Evolutionary conservation across 192 early-diverging fungal genomes (phyloP), one percentile per base, ranked within the genome.

Genomic region (Oehlia diaphana): DNA sequence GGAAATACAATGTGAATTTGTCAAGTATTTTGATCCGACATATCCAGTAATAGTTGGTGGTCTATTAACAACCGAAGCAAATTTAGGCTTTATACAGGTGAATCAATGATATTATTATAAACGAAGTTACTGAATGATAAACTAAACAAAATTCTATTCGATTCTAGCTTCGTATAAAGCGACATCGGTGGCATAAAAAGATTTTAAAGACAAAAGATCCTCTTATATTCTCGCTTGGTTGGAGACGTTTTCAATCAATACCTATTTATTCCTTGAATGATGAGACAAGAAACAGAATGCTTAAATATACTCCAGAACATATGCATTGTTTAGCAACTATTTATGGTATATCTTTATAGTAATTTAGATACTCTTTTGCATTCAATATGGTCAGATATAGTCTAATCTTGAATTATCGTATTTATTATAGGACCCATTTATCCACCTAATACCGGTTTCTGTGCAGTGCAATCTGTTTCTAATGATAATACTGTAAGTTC

Each of bases 261-360:
- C 98, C 98, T 19, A 88, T 97, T 64, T 99, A 94, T 85, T 98
- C 94, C 28, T 88, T 96, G 47, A 91, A 97, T 80, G 95, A 98
- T 84, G 94, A 94, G 61, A 96, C 91, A 77, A 91, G 96, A 58
- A 98, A 98, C 85, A 89, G 96, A 42, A 97, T 99, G 96, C 90
- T 99, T 50, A 99, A 99, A 85, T 99, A 99, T 84, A 97, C 98
- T 10, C 98, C 98, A 19, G 95, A 98, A 86, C 98, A 99, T 82
- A 98, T 99, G 98, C 98, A 99, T 90, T 98, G 98, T 88, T 84
- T 96, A 73, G 98, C 96, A 9, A 95, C 95, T 0, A 91, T 98
- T 77, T 98, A 94, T 82, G 96, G 92, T 90, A 84, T 35, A 71
- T 62, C 6, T 8, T 61, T 2, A 62, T 47, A 12, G 35, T 44